phyloP scores from a whole-genome alignment of 352 stramenopile genomes.

The Phytophthora pini region DNA sequence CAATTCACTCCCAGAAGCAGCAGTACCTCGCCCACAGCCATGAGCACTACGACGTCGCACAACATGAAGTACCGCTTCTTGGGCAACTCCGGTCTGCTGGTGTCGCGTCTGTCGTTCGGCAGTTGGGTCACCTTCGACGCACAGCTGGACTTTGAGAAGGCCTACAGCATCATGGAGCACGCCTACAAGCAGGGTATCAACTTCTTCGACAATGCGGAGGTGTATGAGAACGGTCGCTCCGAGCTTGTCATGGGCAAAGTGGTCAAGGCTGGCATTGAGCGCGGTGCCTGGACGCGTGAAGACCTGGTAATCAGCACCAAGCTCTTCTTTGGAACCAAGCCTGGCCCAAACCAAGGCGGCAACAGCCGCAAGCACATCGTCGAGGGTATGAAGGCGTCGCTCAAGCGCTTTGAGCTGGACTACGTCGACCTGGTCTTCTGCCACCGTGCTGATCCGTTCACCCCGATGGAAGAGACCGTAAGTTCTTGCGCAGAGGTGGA shows the following conservation, averaged over 20 bases:
- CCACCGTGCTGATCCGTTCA: slow-evolving; percentile 65
- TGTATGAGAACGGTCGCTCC: slow-evolving; percentile 55
- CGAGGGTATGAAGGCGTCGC: slow-evolving; percentile 61
- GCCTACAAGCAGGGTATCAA: slow-evolving; percentile 72
- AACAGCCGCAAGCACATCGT: slow-evolving; percentile 63
- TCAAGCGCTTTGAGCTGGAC: slow-evolving; percentile 60
- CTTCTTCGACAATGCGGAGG: slow-evolving; percentile 74
- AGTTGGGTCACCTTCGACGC: slow-evolving; percentile 59
- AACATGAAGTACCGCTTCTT: slow-evolving; percentile 73
- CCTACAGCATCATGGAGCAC: slow-evolving; percentile 63
- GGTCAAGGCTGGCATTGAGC: slow-evolving; percentile 58
- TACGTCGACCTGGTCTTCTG: slow-evolving; percentile 80
- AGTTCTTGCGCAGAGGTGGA: slow-evolving; percentile 3
- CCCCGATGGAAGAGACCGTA: slow-evolving; percentile 73
- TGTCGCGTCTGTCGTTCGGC: slow-evolving; percentile 58
- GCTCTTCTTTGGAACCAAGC: slow-evolving; percentile 60
- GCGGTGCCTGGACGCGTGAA: slow-evolving; percentile 46
- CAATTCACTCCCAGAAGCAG: slow-evolving; percentile 6
- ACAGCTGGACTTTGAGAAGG: slow-evolving; percentile 61
- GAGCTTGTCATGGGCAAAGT: slow-evolving; percentile 68
- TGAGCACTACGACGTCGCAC: slow-evolving; percentile 24
- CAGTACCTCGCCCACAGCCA: slow-evolving; percentile 7
- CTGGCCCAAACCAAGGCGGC: slow-evolving; percentile 39
- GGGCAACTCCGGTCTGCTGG: slow-evolving; percentile 54
- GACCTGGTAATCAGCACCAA: slow-evolving; percentile 76